Conservation (phyloP, 345 rosid species). For the Aegle marmelos region DNA sequence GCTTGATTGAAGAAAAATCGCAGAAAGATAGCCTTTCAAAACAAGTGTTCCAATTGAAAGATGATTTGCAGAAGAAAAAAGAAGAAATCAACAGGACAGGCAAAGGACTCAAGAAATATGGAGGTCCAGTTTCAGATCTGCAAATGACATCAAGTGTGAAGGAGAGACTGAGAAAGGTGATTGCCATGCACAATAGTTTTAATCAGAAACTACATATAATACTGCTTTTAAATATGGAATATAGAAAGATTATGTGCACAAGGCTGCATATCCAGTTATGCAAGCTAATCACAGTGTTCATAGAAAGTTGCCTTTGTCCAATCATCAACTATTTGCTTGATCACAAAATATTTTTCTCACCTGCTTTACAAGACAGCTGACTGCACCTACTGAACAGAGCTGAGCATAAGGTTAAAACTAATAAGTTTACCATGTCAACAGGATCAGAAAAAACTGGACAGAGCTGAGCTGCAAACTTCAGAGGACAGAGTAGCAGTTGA, state of each 20-base stretch:
- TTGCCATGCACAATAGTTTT: background rate
- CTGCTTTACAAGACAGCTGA: background rate
- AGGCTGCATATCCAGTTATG: background rate
- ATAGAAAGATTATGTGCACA: constrained; percentile 2
- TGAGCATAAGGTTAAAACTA: background rate
- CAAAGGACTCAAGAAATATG: constrained; percentile 6
- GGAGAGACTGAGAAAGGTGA: constrained; percentile 30
- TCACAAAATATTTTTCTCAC: background rate
- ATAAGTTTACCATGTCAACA: constrained; percentile 6
- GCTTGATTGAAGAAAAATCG: constrained; percentile 48
- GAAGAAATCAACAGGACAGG: constrained; percentile 28
- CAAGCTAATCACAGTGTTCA: background rate
- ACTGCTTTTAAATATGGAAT: background rate
- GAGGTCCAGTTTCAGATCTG: constrained; percentile 8
- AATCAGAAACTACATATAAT: background rate
- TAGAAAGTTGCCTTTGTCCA: background rate
- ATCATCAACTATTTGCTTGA: background rate
- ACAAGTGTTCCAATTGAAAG: constrained; percentile 46
- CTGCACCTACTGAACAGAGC: background rate
- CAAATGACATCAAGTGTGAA: constrained; percentile 13
- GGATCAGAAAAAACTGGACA: constrained; percentile 1
- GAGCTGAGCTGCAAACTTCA: too few species aligned
- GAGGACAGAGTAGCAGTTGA: constrained; percentile 12
- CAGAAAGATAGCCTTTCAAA: constrained; percentile 62
- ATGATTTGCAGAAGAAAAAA: constrained; percentile 50